These are phyloP conservation scores for Fusarium brachygibbosum DNA, from an alignment of 2,329 filamentous ascomycete species.

Conservation along the genomic window DNA sequence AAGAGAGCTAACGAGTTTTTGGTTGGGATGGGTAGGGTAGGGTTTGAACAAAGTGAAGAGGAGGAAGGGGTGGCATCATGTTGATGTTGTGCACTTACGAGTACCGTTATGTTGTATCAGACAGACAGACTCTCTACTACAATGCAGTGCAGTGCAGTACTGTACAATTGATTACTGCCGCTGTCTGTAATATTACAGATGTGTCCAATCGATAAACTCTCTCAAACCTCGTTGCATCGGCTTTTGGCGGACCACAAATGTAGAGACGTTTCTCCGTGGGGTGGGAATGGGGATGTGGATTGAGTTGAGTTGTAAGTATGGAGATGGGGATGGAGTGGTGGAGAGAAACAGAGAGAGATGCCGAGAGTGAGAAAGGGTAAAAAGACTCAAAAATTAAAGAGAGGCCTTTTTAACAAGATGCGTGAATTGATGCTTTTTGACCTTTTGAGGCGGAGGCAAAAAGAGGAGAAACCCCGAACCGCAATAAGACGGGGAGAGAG, in stretches of 20 bases:
- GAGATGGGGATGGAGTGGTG: slow-evolving; percentile 22
- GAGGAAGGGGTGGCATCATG: slow-evolving; percentile 35
- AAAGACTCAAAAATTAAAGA: slow-evolving; percentile 1
- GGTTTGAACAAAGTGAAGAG: slow-evolving; percentile 1
- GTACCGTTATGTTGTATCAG: slow-evolving; percentile 8
- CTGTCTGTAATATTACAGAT: neutral
- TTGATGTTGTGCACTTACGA: slow-evolving; percentile 33
- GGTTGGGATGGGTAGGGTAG: slow-evolving; percentile 30
- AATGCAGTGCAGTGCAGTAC: neutral
- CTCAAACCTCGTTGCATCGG: neutral
- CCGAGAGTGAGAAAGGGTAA: neutral
- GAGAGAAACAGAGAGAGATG: slow-evolving; percentile 1
- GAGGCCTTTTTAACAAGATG: slow-evolving; percentile 34
- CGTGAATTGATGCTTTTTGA: slow-evolving; percentile 25
- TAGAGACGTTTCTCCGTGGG: slow-evolving; percentile 22
- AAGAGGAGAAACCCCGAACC: slow-evolving; percentile 22
- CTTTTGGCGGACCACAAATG: slow-evolving; percentile 18
- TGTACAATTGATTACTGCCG: neutral
- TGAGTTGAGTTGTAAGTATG: slow-evolving; percentile 14
- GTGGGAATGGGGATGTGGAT: slow-evolving; percentile 25
- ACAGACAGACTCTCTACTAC: slow-evolving; percentile 8
- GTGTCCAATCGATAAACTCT: slow-evolving; percentile 19
- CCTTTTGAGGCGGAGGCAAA: slow-evolving; percentile 34
- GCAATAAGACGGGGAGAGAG: slow-evolving; percentile 12
- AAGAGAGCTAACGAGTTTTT: slow-evolving; percentile 29